These are phyloP conservation scores for Hyaloperonospora brassicae DNA, from an alignment of 352 stramenopile genomes.

Conservation along the genomic window DNA sequence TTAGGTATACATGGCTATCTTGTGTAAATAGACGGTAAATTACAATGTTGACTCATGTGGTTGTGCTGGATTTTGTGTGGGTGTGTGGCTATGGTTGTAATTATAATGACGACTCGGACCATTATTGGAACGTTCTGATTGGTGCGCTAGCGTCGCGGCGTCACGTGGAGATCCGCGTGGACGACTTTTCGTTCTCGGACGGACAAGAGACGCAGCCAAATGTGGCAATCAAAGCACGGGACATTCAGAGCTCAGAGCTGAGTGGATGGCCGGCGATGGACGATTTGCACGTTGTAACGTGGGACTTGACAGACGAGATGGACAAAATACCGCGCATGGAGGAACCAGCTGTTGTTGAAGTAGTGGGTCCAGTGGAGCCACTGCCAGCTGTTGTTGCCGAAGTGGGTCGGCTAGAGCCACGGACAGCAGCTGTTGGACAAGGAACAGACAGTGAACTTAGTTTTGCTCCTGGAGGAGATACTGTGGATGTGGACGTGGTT, in stretches of 20 bases:
- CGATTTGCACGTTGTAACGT: constrained; percentile 26
- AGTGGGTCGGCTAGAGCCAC: constrained; percentile 3
- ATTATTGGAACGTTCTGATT: constrained; percentile 4
- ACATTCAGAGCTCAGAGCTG: constrained; percentile 52
- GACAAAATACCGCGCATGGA: neutral
- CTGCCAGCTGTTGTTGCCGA: too few species aligned
- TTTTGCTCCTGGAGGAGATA: neutral
- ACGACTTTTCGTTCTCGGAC: constrained; percentile 63
- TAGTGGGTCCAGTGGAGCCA: too few species aligned
- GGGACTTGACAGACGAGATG: constrained; percentile 23
- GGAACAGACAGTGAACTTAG: constrained; percentile 8
- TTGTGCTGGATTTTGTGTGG: too few species aligned
- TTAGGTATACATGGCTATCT: neutral
- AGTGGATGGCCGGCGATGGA: constrained; percentile 14
- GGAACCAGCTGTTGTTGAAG: neutral
- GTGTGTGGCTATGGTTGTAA: neutral
- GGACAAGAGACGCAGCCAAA: constrained; percentile 30
- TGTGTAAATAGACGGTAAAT: neutral
- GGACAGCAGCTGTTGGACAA: constrained; percentile 3
- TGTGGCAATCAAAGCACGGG: constrained; percentile 45
- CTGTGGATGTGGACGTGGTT: constrained; percentile 10
- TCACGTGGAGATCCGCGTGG: constrained; percentile 51
- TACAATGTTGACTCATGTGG: neutral
- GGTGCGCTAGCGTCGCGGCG: constrained; percentile 6
- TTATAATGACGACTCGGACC: too few species aligned